These are phyloP conservation scores for Paramyrothecium roridum DNA, from an alignment of 2,329 filamentous ascomycete species.

Conservation along the genomic window DNA sequence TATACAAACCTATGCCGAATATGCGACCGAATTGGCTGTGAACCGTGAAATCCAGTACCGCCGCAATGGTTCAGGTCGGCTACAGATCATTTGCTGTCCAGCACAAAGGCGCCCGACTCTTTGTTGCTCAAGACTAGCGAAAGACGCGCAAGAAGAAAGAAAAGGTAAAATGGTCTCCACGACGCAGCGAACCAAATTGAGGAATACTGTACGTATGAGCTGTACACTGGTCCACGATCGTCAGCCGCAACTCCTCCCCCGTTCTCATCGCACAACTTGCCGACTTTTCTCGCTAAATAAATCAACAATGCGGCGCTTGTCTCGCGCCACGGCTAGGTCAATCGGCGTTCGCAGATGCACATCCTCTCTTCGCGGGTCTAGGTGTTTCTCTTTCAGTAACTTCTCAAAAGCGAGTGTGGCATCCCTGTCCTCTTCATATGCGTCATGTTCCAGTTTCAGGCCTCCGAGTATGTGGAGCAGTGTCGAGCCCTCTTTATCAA, in stretches of 20 bases:
- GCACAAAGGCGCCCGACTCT: no score
- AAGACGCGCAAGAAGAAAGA: no score
- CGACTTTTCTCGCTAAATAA: not conserved
- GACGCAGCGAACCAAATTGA: no score
- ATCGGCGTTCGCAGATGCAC: not conserved
- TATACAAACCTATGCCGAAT: no score
- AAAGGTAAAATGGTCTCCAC: no score
- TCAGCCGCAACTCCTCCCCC: not conserved
- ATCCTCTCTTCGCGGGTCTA: not conserved
- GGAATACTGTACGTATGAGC: no score
- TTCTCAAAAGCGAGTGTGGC: not conserved
- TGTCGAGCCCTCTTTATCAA: not conserved
- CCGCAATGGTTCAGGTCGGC: no score
- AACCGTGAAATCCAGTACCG: no score
- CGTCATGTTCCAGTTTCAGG: not conserved
- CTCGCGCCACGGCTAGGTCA: not conserved
- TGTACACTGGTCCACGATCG: not conserved
- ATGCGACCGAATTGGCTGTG: no score
- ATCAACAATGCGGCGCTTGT: not conserved
- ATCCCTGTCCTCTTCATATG: not conserved
- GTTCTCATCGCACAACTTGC: not conserved
- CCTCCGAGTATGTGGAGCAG: not conserved
- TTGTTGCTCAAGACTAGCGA: no score
- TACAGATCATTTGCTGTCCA: no score
- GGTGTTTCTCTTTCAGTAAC: not conserved